Percentiles rank a stretch among this genome's conserved stretches.
Evolutionary conservation across 2,329 filamentous ascomycete species (phyloP).

Genomic region (Claviceps humidiphila): DNA sequence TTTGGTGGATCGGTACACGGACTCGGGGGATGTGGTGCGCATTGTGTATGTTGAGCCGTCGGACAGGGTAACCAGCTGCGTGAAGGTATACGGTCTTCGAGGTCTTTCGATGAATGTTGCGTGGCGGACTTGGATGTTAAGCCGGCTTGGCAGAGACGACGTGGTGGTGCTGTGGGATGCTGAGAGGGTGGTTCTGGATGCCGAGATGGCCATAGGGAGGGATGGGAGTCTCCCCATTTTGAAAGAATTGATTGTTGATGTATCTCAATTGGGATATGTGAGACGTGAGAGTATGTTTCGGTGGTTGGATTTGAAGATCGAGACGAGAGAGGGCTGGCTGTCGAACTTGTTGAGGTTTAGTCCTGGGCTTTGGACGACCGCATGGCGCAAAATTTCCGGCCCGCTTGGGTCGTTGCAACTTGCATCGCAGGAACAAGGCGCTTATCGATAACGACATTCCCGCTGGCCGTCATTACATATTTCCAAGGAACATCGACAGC

Average conservation of each 20-base stretch:
- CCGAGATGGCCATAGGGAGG: conserved; percentile 16
- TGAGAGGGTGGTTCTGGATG: conserved; percentile 13
- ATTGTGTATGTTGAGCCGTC: conserved; percentile 78
- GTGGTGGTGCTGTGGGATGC: conserved; percentile 13
- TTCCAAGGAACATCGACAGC: background rate
- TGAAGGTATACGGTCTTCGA: conserved; percentile 91
- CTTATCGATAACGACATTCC: conserved; percentile 6
- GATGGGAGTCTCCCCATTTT: conserved; percentile 18
- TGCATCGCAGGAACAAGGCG: background rate
- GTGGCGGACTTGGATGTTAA: conserved; percentile 50
- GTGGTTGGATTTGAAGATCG: background rate
- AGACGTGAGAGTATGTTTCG: background rate
- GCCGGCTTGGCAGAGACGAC: conserved; percentile 12
- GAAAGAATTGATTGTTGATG: background rate
- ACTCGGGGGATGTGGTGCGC: conserved; percentile 60
- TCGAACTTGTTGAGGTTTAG: background rate
- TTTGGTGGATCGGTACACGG: conserved; percentile 50
- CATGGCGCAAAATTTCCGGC: conserved; percentile 13
- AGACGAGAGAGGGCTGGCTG: background rate
- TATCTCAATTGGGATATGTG: no score
- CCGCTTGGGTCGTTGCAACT: background rate
- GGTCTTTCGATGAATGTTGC: conserved; percentile 78
- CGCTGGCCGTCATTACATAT: background rate
- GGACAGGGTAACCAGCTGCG: conserved; percentile 84
- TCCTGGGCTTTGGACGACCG: background rate